Percentiles rank a stretch among this genome's conserved stretches.
These are phyloP conservation scores for Exophiala xenobiotica DNA, from an alignment of 2,329 filamentous ascomycete species.

Conservation along the genomic window DNA sequence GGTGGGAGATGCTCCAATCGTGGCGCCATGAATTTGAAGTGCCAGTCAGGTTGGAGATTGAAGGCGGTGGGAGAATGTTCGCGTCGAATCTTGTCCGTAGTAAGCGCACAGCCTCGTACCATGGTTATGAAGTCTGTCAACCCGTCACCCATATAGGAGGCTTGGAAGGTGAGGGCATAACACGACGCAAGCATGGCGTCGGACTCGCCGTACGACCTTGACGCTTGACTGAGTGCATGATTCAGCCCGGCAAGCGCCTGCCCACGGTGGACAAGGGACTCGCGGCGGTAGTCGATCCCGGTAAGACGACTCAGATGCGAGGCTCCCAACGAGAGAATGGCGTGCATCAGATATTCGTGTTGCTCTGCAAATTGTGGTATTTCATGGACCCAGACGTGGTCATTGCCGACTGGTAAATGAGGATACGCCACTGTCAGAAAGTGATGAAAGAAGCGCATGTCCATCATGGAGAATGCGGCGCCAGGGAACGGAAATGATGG, in stretches of 20 bases:
- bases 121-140: conserved; percentile 38
- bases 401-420: conserved; percentile 63
- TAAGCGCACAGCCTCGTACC: conserved; percentile 36
- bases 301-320: conserved; percentile 55
- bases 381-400: conserved; percentile 65
- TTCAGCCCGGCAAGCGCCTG: conserved; percentile 65
- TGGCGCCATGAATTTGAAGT: conserved; percentile 29
- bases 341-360: conserved; percentile 69
- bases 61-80: conserved; percentile 30
- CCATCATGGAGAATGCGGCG: conserved; percentile 42
- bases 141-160: conserved; percentile 37
- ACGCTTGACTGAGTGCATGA: conserved; percentile 44
- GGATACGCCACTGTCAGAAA: conserved; percentile 57
- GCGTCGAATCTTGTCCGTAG: conserved; percentile 38
- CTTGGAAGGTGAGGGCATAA: conserved; percentile 38
- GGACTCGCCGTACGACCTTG: conserved; percentile 27
- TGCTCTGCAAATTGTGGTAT: conserved; percentile 67
- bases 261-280: conserved; percentile 64
- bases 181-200: conserved; percentile 37
- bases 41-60: conserved; percentile 29
- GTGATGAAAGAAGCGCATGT: conserved; percentile 56
- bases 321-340: conserved; percentile 66
- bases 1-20: conserved; percentile 24
- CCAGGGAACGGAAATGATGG: conserved; percentile 20
- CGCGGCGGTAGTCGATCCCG: conserved; percentile 51